These are phyloP conservation scores for Aspergillus sp. DNA, from an alignment of 2,329 filamentous ascomycete species.

Conservation along the genomic window DNA sequence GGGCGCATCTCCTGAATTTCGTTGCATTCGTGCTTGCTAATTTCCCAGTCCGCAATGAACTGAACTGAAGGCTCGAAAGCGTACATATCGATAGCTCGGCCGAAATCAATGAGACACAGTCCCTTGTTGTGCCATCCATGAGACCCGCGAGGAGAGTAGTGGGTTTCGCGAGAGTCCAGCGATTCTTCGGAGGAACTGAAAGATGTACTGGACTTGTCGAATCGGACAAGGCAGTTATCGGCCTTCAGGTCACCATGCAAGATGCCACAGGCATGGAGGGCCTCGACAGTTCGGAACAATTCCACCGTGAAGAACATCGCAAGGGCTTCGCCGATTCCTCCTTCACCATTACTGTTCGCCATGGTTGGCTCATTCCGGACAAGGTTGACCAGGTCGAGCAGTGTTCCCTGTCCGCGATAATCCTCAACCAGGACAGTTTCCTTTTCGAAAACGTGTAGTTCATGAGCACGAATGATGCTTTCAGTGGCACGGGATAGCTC, in stretches of 20 bases:
- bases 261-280: conserved; percentile 74
- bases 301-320: conserved; percentile 97
- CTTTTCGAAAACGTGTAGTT: conserved; percentile 87
- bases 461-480: conserved; percentile 79
- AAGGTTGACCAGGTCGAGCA: conserved; percentile 91
- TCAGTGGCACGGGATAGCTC: conserved; percentile 66
- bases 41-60: conserved; percentile 96
- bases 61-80: conserved; percentile 73
- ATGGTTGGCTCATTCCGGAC: conserved; percentile 65
- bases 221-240: conserved; percentile 89
- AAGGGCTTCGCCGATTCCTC: conserved; percentile 82
- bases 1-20: conserved; percentile 93
- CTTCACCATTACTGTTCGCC: conserved; percentile 48
- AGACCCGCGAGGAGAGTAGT: conserved; percentile 71
- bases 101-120: conserved; percentile 88
- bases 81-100: conserved; percentile 89
- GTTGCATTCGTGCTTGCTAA: conserved; percentile 79
- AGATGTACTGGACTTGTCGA: conserved; percentile 54
- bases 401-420: conserved; percentile 82
- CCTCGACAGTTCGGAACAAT: conserved; percentile 84
- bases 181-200: conserved; percentile 28
- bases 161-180: conserved; percentile 35
- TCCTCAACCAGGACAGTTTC: conserved; percentile 89
- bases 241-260: conserved; percentile 93
- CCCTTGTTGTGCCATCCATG: conserved; percentile 80